Conservation (phyloP, 2,329 filamentous ascomycete genomes). For the Cytospora piceicola region DNA sequence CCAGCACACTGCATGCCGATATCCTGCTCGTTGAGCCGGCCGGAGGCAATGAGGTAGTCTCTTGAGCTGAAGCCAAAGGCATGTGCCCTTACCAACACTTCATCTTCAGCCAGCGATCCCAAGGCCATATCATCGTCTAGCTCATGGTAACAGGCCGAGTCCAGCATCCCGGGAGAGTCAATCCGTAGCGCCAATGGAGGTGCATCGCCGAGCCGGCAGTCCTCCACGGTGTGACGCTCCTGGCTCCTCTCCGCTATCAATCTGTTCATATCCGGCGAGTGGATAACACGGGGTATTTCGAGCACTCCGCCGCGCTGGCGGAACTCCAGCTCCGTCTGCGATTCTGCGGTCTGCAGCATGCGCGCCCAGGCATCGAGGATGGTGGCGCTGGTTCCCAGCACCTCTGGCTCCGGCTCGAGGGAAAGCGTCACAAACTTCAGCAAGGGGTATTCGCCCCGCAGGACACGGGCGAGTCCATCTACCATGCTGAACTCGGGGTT, state of each 20-base stretch:
- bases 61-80: slow-evolving; percentile 40
- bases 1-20: slow-evolving; percentile 42
- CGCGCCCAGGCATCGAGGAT: not conserved
- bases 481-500: not conserved
- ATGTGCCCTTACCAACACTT: slow-evolving; percentile 32
- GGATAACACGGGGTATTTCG: not conserved
- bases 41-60: slow-evolving; percentile 41
- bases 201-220: not conserved
- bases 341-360: not conserved
- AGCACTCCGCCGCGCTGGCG: not conserved
- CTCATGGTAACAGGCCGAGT: slow-evolving; percentile 21
- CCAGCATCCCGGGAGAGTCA: slow-evolving; percentile 11
- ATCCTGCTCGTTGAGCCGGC: slow-evolving; percentile 36
- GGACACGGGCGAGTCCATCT: not conserved
- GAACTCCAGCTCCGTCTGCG: not conserved
- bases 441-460: not conserved
- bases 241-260: not conserved
- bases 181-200: slow-evolving; percentile 11
- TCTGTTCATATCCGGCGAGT: not conserved
- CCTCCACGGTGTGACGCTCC: not conserved
- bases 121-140: slow-evolving; percentile 10
- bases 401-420: not conserved
- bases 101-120: slow-evolving; percentile 24
- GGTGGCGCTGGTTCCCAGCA: not conserved
- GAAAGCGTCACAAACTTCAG: not conserved